These are phyloP conservation scores for Daldinia decipiens DNA, from an alignment of 495 filamentous ascomycete genomes.

Conservation along the genomic window DNA sequence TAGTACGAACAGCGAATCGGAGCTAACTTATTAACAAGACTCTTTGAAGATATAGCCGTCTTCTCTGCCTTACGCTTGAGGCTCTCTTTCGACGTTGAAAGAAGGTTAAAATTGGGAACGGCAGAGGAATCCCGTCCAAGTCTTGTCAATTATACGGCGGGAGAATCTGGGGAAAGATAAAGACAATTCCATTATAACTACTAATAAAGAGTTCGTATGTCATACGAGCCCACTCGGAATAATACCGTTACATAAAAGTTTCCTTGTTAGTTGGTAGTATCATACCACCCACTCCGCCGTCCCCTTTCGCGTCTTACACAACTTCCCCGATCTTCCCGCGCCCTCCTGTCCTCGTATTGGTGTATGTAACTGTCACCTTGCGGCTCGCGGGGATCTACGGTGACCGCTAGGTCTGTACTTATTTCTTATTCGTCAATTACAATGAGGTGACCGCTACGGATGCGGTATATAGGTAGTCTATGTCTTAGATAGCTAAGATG, in stretches of 20 bases:
- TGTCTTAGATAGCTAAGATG: neutral
- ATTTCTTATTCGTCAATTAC: slow-evolving; percentile 11
- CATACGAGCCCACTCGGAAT: slow-evolving; percentile 1
- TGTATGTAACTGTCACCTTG: neutral
- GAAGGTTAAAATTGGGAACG: slow-evolving; percentile 2
- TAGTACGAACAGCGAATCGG: neutral
- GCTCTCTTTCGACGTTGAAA: neutral
- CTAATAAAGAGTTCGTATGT: neutral
- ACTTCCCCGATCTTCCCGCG: neutral
- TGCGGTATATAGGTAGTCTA: neutral
- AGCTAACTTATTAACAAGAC: neutral
- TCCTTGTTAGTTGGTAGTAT: neutral
- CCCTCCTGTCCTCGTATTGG: neutral
- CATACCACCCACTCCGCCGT: slow-evolving; percentile 21
- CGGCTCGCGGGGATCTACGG: slow-evolving; percentile 23
- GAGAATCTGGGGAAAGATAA: slow-evolving; percentile 32
- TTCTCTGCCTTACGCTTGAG: neutral
- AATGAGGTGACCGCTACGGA: slow-evolving; percentile 1
- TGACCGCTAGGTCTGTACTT: neutral
- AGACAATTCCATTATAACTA: slow-evolving; percentile 9
- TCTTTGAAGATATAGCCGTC: no score
- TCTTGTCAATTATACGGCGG: slow-evolving; percentile 4
- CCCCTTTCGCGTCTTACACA: neutral
- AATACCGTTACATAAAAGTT: slow-evolving; percentile 36
- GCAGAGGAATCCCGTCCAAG: neutral